Conservation (phyloP, 1,284 basidiomycete species). For the Pholiota adiposa region DNA sequence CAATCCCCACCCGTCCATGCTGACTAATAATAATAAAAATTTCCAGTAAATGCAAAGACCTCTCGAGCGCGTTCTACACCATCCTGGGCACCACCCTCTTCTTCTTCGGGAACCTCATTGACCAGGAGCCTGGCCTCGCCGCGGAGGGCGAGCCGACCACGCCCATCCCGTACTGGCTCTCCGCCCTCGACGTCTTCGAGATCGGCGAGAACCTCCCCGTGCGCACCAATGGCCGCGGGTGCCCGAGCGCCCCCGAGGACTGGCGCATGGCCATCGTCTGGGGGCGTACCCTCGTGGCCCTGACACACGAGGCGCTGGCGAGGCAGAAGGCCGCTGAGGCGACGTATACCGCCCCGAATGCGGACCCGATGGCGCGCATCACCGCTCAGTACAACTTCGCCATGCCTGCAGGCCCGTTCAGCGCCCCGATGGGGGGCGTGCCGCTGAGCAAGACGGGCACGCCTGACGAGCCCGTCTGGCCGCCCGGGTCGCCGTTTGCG, state of each 20-base stretch:
- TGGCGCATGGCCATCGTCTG: conserved; percentile 71
- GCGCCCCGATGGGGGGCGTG: background rate
- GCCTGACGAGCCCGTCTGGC: conserved; percentile 51
- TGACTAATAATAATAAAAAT: background rate
- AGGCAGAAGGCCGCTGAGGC: conserved; percentile 21
- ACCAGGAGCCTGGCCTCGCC: conserved; percentile 50
- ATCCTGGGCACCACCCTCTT: conserved; percentile 65
- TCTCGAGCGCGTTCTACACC: conserved; percentile 65
- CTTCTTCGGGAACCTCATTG: conserved; percentile 61
- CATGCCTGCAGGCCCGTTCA: background rate
- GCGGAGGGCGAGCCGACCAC: conserved; percentile 56
- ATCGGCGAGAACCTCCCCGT: conserved; percentile 63
- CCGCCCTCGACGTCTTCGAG: conserved; percentile 69
- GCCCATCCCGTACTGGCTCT: conserved; percentile 61
- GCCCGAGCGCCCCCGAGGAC: conserved; percentile 46
- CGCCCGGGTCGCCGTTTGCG: conserved; percentile 55
- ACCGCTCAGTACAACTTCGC: background rate
- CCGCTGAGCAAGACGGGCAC: background rate
- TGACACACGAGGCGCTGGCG: conserved; percentile 55
- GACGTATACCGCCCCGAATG: background rate
- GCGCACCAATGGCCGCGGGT: conserved; percentile 40
- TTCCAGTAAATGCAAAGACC: conserved; percentile 46
- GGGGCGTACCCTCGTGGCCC: conserved; percentile 62
- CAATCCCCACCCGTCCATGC: background rate
- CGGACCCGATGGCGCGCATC: background rate